Evolutionary conservation across 352 stramenopile species (phyloP).

Genomic region (Thalassiosira hispida): DNA sequence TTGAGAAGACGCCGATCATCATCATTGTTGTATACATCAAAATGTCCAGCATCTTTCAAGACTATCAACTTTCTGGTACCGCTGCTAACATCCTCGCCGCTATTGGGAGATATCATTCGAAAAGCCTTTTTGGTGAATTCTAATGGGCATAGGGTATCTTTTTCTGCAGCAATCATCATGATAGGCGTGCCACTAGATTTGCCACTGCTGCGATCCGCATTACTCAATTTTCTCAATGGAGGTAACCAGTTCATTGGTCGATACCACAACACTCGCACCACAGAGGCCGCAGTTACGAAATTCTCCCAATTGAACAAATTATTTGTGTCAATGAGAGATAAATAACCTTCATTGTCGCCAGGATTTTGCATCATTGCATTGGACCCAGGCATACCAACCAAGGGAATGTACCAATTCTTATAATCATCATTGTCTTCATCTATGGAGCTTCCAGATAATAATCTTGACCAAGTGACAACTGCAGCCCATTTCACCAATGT

Average conservation of each 20-base stretch:
- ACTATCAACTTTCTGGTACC: neutral
- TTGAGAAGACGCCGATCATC: neutral
- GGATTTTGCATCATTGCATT: slow-evolving; percentile 46
- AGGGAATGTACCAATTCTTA: slow-evolving; percentile 34
- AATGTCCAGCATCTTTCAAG: slow-evolving; percentile 18
- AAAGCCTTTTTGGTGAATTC: neutral
- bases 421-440: neutral
- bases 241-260: slow-evolving; percentile 27
- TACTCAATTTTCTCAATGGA: neutral
- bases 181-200: neutral
- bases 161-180: slow-evolving; percentile 33
- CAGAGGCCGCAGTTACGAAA: slow-evolving; percentile 16
- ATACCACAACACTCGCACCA: slow-evolving; percentile 27
- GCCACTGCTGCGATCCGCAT: neutral
- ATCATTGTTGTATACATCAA: slow-evolving; percentile 28
- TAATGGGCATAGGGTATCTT: slow-evolving; percentile 41
- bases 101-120: too few species aligned
- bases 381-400: slow-evolving; percentile 37
- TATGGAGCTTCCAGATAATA: too few species aligned
- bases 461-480: neutral
- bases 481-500: neutral
- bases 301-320: slow-evolving; percentile 30
- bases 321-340: neutral
- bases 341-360: slow-evolving; percentile 45
- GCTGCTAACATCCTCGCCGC: too few species aligned